Evolutionary conservation across 345 rosid species (phyloP).

Genomic region (Euphorbia lathyris): DNA sequence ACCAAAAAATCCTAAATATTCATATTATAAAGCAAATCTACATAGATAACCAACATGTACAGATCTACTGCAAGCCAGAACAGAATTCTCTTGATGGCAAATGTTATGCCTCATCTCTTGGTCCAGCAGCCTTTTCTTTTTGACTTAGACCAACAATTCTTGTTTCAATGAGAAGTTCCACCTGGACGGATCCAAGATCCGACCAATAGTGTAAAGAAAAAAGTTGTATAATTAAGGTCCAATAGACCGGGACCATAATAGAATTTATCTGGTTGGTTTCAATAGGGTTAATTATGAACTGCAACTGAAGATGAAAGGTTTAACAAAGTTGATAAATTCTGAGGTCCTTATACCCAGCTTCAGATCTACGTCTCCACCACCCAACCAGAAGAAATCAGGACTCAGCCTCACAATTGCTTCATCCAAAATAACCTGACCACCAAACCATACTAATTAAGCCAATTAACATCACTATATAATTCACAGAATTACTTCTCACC

Average conservation of each 20-base stretch:
- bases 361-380: slow-evolving; percentile 85
- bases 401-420: slow-evolving; percentile 77
- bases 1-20: too few relatives aligned
- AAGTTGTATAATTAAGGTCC: too few relatives aligned
- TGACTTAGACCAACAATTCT: background rate
- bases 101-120: background rate
- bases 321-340: slow-evolving; percentile 58
- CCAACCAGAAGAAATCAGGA: slow-evolving; percentile 89
- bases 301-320: slow-evolving; percentile 72
- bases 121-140: background rate
- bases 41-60: too few relatives aligned
- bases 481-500: background rate
- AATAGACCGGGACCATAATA: too few relatives aligned
- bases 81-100: background rate
- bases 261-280: too few relatives aligned
- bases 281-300: slow-evolving; percentile 23
- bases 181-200: too few relatives aligned
- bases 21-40: too few relatives aligned
- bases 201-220: too few relatives aligned
- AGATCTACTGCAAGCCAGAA: background rate
- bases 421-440: slow-evolving; percentile 85
- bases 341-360: slow-evolving; percentile 83
- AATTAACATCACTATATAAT: slow-evolving; percentile 7
- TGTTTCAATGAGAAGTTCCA: too few relatives aligned
- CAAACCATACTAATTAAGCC: slow-evolving; percentile 8